Evolutionary conservation across 352 stramenopile species (phyloP), one percentile per base, ranked within the genome.

Genomic region (Phytopythium kandeliae): DNA sequence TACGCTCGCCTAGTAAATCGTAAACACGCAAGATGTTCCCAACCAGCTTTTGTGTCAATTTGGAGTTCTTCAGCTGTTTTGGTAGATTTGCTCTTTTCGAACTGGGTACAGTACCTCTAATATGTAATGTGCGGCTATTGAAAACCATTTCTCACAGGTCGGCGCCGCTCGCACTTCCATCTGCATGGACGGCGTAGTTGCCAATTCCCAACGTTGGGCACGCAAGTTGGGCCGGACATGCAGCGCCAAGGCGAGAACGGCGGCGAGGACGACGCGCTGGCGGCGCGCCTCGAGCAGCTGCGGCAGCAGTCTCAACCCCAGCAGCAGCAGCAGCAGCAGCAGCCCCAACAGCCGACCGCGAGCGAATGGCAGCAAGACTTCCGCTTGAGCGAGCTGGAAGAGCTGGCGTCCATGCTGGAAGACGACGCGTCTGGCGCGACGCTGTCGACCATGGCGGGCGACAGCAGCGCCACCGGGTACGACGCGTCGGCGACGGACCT

Each of bases 341-440:
- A 47, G 12, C 42, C 24, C 3, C 26, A 31, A 12, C 33, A 40
- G 21, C 48, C 57, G 45, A 37, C 57, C 1, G 25, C 41, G 33
- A 49, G 41, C 31, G 41, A 60, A 31, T 64, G 57, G 57, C 45
- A 43, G 31, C 52, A 57, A 36, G 60, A 33, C 0, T 63, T 56
- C 35, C 44, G 47, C 22, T 19, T 47, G 15, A 51, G 24, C 21
- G 54, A 66, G 17, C 33, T 66, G 25, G 59, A 66, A 21, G 54
- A 66, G 16, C 45, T 62, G n/a, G 48, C 62, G 50, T 55, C 44
- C 21, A 57, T 62, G 54, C 43, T 59, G 51, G 51, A 47, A n/a
- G 36, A 52, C 9, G 57, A 63, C 6, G 37, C 11, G 31, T 41
- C 49, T 19, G 36, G 34, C 19, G 47, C 21, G 31, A 51, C 17